These are phyloP conservation scores for Sordariomycetes sp. DNA, from an alignment of 2,329 filamentous ascomycete genomes.

Conservation along the genomic window DNA sequence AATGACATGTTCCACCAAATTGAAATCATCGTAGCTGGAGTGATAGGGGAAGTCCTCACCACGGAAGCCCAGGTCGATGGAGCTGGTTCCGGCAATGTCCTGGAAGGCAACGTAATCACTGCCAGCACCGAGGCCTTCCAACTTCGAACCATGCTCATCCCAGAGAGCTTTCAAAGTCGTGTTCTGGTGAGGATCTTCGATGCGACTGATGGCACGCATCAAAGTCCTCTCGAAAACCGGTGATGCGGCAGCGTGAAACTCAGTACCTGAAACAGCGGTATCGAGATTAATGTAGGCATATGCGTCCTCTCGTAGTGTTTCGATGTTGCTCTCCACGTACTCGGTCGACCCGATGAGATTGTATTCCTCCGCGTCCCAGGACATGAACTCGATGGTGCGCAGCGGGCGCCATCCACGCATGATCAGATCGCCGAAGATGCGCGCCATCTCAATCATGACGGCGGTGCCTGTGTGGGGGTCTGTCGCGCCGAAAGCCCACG, in stretches of 20 bases:
- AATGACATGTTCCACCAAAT: constrained; percentile 71
- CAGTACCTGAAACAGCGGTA: constrained; percentile 64
- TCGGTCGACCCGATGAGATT: constrained; percentile 92
- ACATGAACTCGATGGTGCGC: constrained; percentile 93
- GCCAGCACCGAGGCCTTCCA: constrained; percentile 63
- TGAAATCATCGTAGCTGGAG: constrained; percentile 83
- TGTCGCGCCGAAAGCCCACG: constrained; percentile 81
- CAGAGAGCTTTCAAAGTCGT: constrained; percentile 66
- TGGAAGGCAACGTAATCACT: constrained; percentile 89
- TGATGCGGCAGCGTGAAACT: constrained; percentile 71
- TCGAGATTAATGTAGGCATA: constrained; percentile 91
- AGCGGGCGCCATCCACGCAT: constrained; percentile 78
- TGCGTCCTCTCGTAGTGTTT: constrained; percentile 61
- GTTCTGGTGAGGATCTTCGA: constrained; percentile 64
- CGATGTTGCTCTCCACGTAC: constrained; percentile 78
- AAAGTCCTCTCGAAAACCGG: constrained; percentile 71
- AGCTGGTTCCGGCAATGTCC: constrained; percentile 80
- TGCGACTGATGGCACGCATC: constrained; percentile 62
- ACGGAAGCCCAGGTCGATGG: constrained; percentile 73
- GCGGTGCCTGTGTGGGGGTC: constrained; percentile 86
- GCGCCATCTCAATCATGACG: constrained; percentile 80
- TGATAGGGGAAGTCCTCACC: constrained; percentile 62
- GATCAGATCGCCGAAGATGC: constrained; percentile 73
- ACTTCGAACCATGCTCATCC: constrained; percentile 50
- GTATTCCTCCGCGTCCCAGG: constrained; percentile 91